Percentiles rank a stretch among this genome's conserved stretches.
These are phyloP conservation scores for Colletotrichum karsti DNA, from an alignment of 2,329 filamentous ascomycete species.

Conservation along the genomic window DNA sequence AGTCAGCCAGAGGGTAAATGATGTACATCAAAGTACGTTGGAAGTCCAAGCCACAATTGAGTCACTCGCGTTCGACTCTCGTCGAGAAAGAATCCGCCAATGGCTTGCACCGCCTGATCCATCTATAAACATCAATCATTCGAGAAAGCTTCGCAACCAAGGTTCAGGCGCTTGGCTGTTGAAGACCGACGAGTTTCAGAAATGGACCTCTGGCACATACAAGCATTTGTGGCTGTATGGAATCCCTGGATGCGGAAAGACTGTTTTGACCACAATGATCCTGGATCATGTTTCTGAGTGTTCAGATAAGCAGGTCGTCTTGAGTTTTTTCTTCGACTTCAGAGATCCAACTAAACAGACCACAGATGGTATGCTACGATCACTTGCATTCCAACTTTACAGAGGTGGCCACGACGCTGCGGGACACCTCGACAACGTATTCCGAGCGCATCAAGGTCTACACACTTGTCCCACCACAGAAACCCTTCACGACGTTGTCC, in stretches of 20 bases:
- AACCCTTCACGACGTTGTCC: conserved; percentile 31
- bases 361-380: accelerated
- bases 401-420: too few species aligned
- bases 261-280: not conserved
- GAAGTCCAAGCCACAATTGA: too few species aligned
- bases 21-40: too few species aligned
- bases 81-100: too few species aligned
- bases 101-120: not conserved
- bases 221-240: not conserved
- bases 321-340: not conserved
- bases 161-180: not conserved
- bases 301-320: accelerated
- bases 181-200: not conserved
- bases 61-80: not conserved
- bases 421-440: not conserved
- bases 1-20: too few species aligned
- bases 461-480: conserved; percentile 33
- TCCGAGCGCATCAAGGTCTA: conserved; percentile 20
- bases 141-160: not conserved
- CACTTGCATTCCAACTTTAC: not conserved
- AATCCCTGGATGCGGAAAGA: not conserved
- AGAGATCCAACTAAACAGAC: not conserved
- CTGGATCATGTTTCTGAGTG: not conserved
- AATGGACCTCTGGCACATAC: not conserved
- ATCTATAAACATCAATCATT: not conserved